phyloP scores from a whole-genome alignment of 331 rosid genomes.

The Phaseolus coccineus region DNA sequence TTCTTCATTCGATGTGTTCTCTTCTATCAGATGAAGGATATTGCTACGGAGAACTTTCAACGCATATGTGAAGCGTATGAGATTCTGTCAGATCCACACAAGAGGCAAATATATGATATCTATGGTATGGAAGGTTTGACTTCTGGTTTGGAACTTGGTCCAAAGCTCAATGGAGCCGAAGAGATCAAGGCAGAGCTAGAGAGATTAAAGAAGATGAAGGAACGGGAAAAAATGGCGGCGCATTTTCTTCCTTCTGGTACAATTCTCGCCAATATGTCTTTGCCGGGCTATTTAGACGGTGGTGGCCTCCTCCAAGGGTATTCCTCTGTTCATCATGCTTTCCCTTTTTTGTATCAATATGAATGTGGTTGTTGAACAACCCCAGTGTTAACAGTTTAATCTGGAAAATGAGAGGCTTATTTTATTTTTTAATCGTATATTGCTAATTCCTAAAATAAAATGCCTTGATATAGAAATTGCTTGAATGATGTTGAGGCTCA shows the following conservation, averaged over 20 bases:
- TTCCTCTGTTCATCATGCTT: constrained; percentile 37
- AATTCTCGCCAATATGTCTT: constrained; percentile 75
- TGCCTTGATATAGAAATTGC: constrained; percentile 1
- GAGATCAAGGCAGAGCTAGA: constrained; percentile 88
- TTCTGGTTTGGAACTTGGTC: constrained; percentile 91
- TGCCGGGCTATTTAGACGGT: constrained; percentile 73
- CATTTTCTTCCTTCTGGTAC: constrained; percentile 84
- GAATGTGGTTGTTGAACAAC: background rate
- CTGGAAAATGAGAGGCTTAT: background rate
- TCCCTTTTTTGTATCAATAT: background rate
- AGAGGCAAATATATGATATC: constrained; percentile 87
- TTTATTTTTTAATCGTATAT: background rate
- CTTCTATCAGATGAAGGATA: constrained; percentile 75
- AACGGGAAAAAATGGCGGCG: constrained; percentile 63
- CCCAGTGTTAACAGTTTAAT: background rate
- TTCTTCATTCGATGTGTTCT: constrained; percentile 35
- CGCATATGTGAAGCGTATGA: constrained; percentile 92
- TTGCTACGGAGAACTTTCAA: constrained; percentile 90
- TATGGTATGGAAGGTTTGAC: constrained; percentile 95
- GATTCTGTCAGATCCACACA: constrained; percentile 79
- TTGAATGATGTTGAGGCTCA: constrained; percentile 6
- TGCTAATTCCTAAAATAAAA: background rate
- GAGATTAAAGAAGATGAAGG: constrained; percentile 67
- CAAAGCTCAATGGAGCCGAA: constrained; percentile 72
- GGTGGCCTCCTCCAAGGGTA: constrained; percentile 89